phyloP scores from a whole-genome alignment of 2,329 filamentous ascomycete genomes.

The Pseudogymnoascus sp. region DNA sequence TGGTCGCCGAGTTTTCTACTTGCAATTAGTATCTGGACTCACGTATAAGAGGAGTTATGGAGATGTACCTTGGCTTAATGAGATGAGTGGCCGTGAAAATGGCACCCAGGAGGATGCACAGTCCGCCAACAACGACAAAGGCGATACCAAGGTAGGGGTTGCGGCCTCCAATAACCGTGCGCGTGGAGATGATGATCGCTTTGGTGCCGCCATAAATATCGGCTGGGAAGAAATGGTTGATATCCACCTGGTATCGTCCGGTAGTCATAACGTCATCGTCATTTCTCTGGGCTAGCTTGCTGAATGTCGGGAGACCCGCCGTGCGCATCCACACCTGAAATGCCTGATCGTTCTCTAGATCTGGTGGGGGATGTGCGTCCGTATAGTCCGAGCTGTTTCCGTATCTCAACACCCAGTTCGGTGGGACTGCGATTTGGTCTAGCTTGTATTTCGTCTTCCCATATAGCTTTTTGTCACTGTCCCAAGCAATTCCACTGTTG shows the following conservation, averaged over 20 bases:
- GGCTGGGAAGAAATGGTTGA: slow-evolving; percentile 76
- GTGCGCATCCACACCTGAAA: slow-evolving; percentile 99
- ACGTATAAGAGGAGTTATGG: background rate
- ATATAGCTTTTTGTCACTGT: slow-evolving; percentile 75
- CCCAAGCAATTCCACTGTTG: slow-evolving; percentile 72
- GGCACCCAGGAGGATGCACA: slow-evolving; percentile 82
- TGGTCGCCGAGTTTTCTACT: slow-evolving; percentile 91
- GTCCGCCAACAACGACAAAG: slow-evolving; percentile 86
- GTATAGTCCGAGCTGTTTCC: slow-evolving; percentile 62
- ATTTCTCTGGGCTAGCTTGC: slow-evolving; percentile 84
- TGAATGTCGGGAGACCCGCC: slow-evolving; percentile 87
- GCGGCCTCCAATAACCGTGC: slow-evolving; percentile 87
- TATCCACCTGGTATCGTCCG: slow-evolving; percentile 71
- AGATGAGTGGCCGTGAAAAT: slow-evolving; percentile 88
- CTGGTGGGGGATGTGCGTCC: slow-evolving; percentile 56
- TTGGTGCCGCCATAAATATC: slow-evolving; percentile 78
- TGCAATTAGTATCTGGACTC: slow-evolving; percentile 17
- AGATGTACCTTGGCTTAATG: slow-evolving; percentile 73
- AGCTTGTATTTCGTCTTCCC: slow-evolving; percentile 60
- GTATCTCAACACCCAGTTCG: slow-evolving; percentile 73
- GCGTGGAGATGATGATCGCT: slow-evolving; percentile 80
- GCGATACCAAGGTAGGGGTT: slow-evolving; percentile 96
- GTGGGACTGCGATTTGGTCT: slow-evolving; percentile 68
- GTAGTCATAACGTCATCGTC: slow-evolving; percentile 59
- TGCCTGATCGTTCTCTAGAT: slow-evolving; percentile 69